A percentile compares a stretch with the other conserved stretches of the same genome.
Evolutionary conservation across 176 grass and related monocot species (phyloP).

Genomic region (Urochloa ruziziensis): DNA sequence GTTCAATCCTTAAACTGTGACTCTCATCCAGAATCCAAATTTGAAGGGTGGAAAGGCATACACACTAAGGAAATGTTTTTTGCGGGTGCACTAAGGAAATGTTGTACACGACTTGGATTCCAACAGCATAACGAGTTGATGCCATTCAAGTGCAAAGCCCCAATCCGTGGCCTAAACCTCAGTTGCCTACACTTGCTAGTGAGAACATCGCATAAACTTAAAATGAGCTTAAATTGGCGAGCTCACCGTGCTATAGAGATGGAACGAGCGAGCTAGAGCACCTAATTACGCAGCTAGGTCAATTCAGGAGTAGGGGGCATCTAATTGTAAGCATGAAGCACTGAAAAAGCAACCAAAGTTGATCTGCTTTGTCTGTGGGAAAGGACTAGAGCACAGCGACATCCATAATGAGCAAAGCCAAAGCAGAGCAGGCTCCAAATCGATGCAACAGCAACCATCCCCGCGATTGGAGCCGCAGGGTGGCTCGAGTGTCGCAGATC

Average conservation of each 20-base stretch:
- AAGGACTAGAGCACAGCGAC: background rate
- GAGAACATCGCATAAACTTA: background rate
- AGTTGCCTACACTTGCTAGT: background rate
- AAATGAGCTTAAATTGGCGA: background rate
- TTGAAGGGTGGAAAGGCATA: background rate
- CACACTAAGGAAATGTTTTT: background rate
- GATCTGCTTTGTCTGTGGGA: background rate
- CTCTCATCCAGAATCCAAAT: background rate
- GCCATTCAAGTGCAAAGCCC: background rate
- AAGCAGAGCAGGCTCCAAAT: background rate
- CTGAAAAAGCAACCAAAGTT: background rate
- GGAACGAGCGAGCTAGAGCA: background rate
- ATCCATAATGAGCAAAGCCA: background rate
- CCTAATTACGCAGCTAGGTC: background rate
- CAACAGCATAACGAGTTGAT: background rate
- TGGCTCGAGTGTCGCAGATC: conserved; percentile 23
- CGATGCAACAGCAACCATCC: background rate
- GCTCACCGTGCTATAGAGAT: background rate
- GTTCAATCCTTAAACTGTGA: background rate
- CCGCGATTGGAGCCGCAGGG: background rate
- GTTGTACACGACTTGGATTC: background rate
- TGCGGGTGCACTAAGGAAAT: too few relatives aligned
- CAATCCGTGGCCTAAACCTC: too few relatives aligned
- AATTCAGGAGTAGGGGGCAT: background rate
- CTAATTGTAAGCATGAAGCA: background rate